Percentiles rank a stretch among this genome's conserved stretches.
Conservation (phyloP, 148 eudicot genomes). For the Silene uniflora region DNA sequence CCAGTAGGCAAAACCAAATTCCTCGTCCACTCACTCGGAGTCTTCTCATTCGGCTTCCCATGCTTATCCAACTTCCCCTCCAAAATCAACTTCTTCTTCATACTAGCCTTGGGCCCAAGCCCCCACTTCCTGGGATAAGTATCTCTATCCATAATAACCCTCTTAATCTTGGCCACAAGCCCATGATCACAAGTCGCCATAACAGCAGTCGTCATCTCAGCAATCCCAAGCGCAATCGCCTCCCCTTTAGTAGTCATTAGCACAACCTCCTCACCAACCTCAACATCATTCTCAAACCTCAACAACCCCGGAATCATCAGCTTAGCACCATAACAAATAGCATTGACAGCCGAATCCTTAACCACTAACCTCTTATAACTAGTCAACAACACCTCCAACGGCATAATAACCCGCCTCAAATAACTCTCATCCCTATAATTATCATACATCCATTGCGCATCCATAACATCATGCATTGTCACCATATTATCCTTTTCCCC, state of each 20-base stretch:
- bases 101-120: constrained; percentile 78
- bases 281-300: constrained; percentile 93
- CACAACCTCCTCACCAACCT: constrained; percentile 86
- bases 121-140: constrained; percentile 99
- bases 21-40: constrained; percentile 87
- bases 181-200: constrained; percentile 99
- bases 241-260: constrained; percentile 94
- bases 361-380: constrained; percentile 92
- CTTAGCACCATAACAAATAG: constrained; percentile 93
- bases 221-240: constrained; percentile 91
- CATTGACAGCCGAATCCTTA: constrained; percentile 92
- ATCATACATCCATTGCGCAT: constrained; percentile 88
- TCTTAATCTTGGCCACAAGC: constrained; percentile 90
- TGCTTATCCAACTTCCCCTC: constrained; percentile 89
- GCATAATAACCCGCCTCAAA: constrained; percentile 84
- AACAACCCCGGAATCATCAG: constrained; percentile 91
- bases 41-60: constrained; percentile 69
- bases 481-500: constrained; percentile 98
- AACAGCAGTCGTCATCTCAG: constrained; percentile 97
- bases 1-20: constrained; percentile 77
- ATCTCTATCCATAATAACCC: constrained; percentile 97
- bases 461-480: constrained; percentile 95
- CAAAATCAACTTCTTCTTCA: constrained; percentile 83
- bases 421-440: constrained; percentile 86
- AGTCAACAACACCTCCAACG: constrained; percentile 73